Evolutionary conservation across 805 yeast genomes (phyloP).

Genomic region (Lipomyces mesembrius): DNA sequence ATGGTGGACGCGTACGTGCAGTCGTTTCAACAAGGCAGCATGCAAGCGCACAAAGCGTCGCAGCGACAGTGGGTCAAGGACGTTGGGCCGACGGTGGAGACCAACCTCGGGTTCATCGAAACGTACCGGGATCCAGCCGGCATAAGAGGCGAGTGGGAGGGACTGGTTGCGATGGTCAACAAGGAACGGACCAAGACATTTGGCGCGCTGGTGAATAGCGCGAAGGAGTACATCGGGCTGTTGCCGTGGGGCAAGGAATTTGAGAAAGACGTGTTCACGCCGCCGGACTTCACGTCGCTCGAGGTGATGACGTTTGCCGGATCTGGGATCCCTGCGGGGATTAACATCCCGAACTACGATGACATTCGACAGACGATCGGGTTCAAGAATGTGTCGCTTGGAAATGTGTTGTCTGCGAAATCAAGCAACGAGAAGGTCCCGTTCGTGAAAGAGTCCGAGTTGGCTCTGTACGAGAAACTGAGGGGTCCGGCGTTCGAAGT

Average conservation of each 20-base stretch:
- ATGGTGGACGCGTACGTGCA: conserved; percentile 70
- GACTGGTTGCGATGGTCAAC: conserved; percentile 86
- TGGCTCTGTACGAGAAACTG: conserved; percentile 61
- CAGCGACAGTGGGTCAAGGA: conserved; percentile 90
- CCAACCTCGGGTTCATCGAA: conserved; percentile 89
- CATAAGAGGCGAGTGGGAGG: conserved; percentile 93
- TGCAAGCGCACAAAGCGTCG: conserved; percentile 82
- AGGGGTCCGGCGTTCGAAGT: conserved; percentile 81
- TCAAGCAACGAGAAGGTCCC: conserved; percentile 70
- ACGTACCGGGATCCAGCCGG: conserved; percentile 93
- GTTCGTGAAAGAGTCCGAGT: conserved; percentile 60
- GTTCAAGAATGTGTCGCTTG: conserved; percentile 86
- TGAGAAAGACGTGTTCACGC: conserved; percentile 84
- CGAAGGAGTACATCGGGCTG: conserved; percentile 63
- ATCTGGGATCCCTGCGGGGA: conserved; percentile 90
- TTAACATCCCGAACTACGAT: conserved; percentile 90
- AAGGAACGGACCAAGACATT: conserved; percentile 84
- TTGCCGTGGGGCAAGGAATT: conserved; percentile 79
- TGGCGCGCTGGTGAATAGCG: conserved; percentile 67
- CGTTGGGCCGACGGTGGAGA: conserved; percentile 74
- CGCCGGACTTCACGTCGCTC: conserved; percentile 90
- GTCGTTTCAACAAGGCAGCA: conserved; percentile 79
- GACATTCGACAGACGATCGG: conserved; percentile 84
- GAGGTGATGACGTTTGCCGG: conserved; percentile 91
- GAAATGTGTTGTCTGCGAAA: conserved; percentile 79